These are phyloP conservation scores for Fusarium sp. DNA, from an alignment of 2,329 filamentous ascomycete genomes.

Conservation along the genomic window DNA sequence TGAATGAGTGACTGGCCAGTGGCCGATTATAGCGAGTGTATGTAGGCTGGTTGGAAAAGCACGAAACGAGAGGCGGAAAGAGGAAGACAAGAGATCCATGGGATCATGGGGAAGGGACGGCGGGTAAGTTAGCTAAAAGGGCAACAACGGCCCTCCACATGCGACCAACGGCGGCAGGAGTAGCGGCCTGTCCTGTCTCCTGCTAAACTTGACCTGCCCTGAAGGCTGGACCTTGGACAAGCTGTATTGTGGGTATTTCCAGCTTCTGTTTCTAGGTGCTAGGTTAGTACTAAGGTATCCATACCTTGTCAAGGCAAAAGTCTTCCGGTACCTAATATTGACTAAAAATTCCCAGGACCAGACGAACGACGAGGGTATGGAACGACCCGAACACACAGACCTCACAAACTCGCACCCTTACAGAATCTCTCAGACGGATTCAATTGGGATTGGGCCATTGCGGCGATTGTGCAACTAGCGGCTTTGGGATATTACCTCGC, in stretches of 20 bases:
- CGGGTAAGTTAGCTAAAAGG: slow-evolving; percentile 45
- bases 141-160: slow-evolving; percentile 43
- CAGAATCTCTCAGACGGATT: slow-evolving; percentile 28
- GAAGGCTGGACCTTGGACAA: slow-evolving; percentile 27
- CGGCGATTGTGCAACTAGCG: slow-evolving; percentile 49
- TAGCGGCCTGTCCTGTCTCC: slow-evolving; percentile 18
- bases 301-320: slow-evolving; percentile 14
- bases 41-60: slow-evolving; percentile 41
- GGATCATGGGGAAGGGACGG: slow-evolving; percentile 37
- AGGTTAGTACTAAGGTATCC: too few species aligned
- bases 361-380: slow-evolving; percentile 35
- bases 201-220: slow-evolving; percentile 9
- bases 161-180: slow-evolving; percentile 43
- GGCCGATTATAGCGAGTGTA: slow-evolving; percentile 49
- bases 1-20: slow-evolving; percentile 49
- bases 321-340: slow-evolving; percentile 10
- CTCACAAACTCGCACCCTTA: slow-evolving; percentile 34
- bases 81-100: slow-evolving; percentile 43
- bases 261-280: slow-evolving; percentile 13
- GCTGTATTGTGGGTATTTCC: slow-evolving; percentile 33
- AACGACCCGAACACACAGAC: slow-evolving; percentile 37
- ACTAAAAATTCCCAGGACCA: slow-evolving; percentile 21
- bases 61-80: slow-evolving; percentile 41
- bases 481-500: slow-evolving; percentile 50
- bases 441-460: slow-evolving; percentile 38